Evolutionary conservation across 2,329 filamentous ascomycete genomes (phyloP), one percentile per base, ranked within the genome.

Genomic region (Alternaria sp.): DNA sequence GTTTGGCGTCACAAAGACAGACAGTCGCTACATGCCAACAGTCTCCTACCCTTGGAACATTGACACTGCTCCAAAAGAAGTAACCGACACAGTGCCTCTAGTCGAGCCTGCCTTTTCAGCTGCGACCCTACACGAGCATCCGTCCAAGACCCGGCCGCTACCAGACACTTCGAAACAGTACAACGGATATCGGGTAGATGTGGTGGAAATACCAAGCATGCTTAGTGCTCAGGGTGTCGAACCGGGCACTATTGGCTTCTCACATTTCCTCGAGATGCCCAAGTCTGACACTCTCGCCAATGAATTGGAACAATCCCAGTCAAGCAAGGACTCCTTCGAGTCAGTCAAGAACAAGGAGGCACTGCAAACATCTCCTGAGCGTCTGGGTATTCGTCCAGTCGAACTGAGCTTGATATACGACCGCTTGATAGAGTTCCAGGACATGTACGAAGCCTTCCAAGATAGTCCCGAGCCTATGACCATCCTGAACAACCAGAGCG

Each of bases 201-300:
- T 72, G n/a, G 63, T 73, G 0, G 88, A 91, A 72, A 79, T 87
- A 22, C 90, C 90, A 41, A 90, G 86, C 74, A 92, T 91, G 89
- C 82, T 91, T 60, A 90, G 88, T 80, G 88, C 89, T 81, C 87
- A 90, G 65, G 90, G 89, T 3, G 78, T 90, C 32, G 90, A 92
- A 73, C 88, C 88, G 73, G 90, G 90, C 42, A 90, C 88, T 18
- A 82, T 91, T 72, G 90, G 90, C 54, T 91, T 88, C 73, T 84
- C 87, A 66, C 87, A 89, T 22, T 90, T 89, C 7, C 80, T 92
- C 36, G 88, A 92, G 72, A 75, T 91, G 36, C 82, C 85, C 22
- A 85, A 88, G 16, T 86, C 88, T 20, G 90, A 92, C 74, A 84
- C 85, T 8, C 81, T 91, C 11, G 54, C 69, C 36, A 71, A 68